Base-by-base conservation (phyloP, 164 flowering plant genomes). In the Vitis rupestris region DNA sequence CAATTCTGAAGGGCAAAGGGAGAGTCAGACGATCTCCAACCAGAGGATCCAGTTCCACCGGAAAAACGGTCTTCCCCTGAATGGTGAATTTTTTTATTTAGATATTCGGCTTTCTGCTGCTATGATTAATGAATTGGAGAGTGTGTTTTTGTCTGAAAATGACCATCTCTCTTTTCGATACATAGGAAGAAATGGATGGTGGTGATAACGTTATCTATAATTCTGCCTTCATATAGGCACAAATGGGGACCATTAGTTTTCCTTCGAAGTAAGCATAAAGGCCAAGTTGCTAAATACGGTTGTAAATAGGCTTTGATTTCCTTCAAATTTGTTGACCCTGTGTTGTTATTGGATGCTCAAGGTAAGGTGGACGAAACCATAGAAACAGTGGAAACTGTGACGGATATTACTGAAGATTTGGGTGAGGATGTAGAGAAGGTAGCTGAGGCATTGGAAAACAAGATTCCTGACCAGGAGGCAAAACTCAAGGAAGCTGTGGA, bases 391-490 rank as follows among this genome's bases (percentile, higher is more conserved):
- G 87, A 84, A 65, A 3, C 62, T 12, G 67, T 71, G 53, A 69
- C 78, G 8, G 84, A 78, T 57, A 56, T 59, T 4, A 75, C 80
- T 55, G 85, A 78, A 55, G 73, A 69, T 58, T 64, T 79, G 3
- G 85, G 82, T 0, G 77, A 64, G 57, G 69, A 23, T 2, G 75
- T 74, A 19, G 88, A 80, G 61, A 79, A 77, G 67, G 37, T 77
- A 16, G 67, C 79, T 1, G 72, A 50, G 7, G 81, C 73, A 50
- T 70, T 79, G 15, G 82, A 67, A 0, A 63, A 82, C n/a, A 79
- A 63, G 31, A 75, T 80, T 62, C 78, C 80, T 0, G 63, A 61
- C 1, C 57, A 66, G 3, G 75, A 76, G 16, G 75, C 79, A 14
- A 72, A 74, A 70, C 72, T 80, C 10, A 78, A 75, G 44, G 65